Conservation (phyloP, 345 rosid genomes). For the Eucalyptus leucophloia region DNA sequence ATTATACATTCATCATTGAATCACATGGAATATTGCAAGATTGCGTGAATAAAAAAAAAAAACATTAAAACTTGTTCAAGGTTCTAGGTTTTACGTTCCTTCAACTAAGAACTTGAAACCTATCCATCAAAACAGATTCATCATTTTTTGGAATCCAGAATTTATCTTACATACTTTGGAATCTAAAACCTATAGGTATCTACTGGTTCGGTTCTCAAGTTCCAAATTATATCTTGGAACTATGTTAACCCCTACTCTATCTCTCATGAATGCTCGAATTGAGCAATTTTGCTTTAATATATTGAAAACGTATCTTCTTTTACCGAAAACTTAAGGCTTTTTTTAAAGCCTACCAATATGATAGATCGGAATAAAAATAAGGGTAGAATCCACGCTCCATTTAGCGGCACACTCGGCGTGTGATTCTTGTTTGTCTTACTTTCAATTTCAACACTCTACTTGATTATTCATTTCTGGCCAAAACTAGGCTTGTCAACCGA, state of each 20-base stretch:
- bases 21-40: too few species aligned
- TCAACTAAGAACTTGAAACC: too few species aligned
- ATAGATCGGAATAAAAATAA: not conserved
- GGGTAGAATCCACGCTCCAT: not conserved
- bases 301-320: not conserved
- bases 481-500: not conserved
- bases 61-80: too few species aligned
- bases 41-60: too few species aligned
- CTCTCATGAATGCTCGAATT: not conserved
- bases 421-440: not conserved
- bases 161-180: too few species aligned
- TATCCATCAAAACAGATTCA: rapidly evolving
- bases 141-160: too few species aligned
- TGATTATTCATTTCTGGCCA: not conserved
- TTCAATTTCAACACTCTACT: not conserved
- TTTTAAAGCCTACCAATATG: not conserved
- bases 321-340: not conserved
- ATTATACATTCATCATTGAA: too few species aligned
- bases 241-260: too few species aligned
- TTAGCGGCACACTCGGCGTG: not conserved
- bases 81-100: too few species aligned
- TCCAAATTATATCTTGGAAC: too few species aligned
- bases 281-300: not conserved
- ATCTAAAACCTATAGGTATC: too few species aligned
- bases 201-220: too few species aligned